Evolutionary conservation across 495 filamentous ascomycete genomes (phyloP).

Genomic region (Tuber melanosporum): DNA sequence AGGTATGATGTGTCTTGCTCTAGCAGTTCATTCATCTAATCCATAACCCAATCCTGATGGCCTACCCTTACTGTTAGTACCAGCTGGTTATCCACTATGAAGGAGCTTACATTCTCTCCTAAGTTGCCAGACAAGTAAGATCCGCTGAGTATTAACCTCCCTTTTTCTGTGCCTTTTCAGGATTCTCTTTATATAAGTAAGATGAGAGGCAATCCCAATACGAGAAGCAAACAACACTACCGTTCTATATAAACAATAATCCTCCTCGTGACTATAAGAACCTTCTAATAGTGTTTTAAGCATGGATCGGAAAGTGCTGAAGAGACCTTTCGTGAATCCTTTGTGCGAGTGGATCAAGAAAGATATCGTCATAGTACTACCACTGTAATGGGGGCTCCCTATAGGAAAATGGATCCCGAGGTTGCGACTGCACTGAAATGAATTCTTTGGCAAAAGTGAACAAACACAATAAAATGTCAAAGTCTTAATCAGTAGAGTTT

Average conservation of each 20-base stretch:
- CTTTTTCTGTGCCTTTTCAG: slow-evolving; percentile 41
- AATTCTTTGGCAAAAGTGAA: no score
- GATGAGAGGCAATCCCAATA: slow-evolving; percentile 44
- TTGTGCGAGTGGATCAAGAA: slow-evolving; percentile 38
- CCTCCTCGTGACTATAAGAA: slow-evolving; percentile 41
- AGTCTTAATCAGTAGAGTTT: no score
- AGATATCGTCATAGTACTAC: slow-evolving; percentile 32
- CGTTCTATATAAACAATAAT: slow-evolving; percentile 42
- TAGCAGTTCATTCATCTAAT: slow-evolving; percentile 36
- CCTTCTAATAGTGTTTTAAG: slow-evolving; percentile 43
- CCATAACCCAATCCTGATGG: slow-evolving; percentile 26
- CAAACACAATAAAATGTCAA: no score
- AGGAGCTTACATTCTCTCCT: slow-evolving; percentile 33
- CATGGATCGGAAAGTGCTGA: no score
- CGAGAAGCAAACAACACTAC: slow-evolving; percentile 44
- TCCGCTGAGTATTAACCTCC: slow-evolving; percentile 39
- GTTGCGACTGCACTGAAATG: no score
- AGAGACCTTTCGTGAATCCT: slow-evolving; percentile 42
- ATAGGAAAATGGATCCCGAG: slow-evolving; percentile 17
- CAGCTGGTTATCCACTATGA: slow-evolving; percentile 8
- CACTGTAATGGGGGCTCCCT: no score
- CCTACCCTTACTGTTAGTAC: slow-evolving; percentile 17
- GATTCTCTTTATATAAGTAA: slow-evolving; percentile 44
- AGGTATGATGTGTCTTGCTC: slow-evolving; percentile 29
- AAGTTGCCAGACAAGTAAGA: slow-evolving; percentile 43